phyloP scores from a whole-genome alignment of 257 asterid species.

The Solanum medicagineum region DNA sequence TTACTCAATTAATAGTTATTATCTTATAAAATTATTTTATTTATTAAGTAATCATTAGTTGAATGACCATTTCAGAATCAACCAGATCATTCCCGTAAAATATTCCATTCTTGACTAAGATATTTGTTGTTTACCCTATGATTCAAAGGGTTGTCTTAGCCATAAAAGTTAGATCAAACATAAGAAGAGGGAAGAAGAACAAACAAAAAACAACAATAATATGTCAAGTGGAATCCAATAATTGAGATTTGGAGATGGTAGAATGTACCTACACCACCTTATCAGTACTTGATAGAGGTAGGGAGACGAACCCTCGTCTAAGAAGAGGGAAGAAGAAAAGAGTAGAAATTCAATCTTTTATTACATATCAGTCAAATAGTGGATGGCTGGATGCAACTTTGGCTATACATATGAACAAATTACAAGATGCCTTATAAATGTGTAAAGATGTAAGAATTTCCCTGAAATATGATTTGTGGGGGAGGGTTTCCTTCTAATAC shows the following conservation, averaged over 20 bases:
- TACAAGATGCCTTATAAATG: not conserved
- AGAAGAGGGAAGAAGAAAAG: not conserved
- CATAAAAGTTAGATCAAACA: not conserved
- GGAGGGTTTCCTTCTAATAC: not conserved
- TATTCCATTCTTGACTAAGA: not conserved
- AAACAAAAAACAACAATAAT: not conserved
- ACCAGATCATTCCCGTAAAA: not conserved
- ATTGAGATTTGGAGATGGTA: too few relatives aligned
- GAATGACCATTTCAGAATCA: not conserved
- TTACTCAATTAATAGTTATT: not conserved
- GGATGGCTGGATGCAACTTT: not conserved
- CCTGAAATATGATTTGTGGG: not conserved
- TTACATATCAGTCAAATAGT: not conserved
- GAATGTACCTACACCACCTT: too few relatives aligned
- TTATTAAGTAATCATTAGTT: not conserved
- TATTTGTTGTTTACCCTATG: not conserved
- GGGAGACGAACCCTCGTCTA: too few relatives aligned
- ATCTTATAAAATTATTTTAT: not conserved
- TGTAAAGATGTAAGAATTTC: constrained; percentile 7
- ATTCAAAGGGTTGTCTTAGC: not conserved
- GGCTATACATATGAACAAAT: not conserved
- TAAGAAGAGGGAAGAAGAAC: not conserved
- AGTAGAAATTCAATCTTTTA: not conserved
- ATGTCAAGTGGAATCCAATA: too few relatives aligned
- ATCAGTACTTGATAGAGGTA: too few relatives aligned